phyloP scores from a whole-genome alignment of 768 basidiomycete genomes.

The Leccinum disarticulatum region DNA sequence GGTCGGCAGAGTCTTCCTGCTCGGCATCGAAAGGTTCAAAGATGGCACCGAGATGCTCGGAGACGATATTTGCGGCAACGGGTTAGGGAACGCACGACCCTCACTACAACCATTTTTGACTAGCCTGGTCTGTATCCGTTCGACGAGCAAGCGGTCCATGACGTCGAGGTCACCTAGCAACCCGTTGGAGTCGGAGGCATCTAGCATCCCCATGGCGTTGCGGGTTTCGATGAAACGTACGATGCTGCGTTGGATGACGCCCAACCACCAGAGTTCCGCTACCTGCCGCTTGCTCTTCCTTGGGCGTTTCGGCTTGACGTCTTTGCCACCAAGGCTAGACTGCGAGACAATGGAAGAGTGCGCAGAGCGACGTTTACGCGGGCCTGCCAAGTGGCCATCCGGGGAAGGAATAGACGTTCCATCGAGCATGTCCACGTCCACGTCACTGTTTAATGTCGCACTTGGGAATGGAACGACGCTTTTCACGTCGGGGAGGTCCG shows the following conservation, averaged over 20 bases:
- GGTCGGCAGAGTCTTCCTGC: conserved; percentile 1
- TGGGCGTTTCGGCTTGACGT: conserved; percentile 30
- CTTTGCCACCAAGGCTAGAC: conserved; percentile 12
- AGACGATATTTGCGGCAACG: conserved; percentile 21
- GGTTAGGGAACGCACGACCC: conserved; percentile 18
- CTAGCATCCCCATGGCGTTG: conserved; percentile 1
- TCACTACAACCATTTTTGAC: conserved; percentile 34
- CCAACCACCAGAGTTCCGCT: conserved; percentile 38
- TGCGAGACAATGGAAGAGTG: conserved; percentile 30
- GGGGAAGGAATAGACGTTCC: conserved; percentile 18
- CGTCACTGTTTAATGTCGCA: conserved; percentile 21
- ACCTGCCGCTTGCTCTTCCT: conserved; percentile 33
- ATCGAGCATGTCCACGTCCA: conserved; percentile 30
- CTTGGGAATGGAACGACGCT: conserved; percentile 41
- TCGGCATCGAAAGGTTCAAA: conserved; percentile 17
- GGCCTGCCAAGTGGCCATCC: not conserved
- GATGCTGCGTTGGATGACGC: conserved; percentile 38
- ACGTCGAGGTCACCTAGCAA: conserved; percentile 15
- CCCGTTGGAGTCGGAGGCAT: conserved; percentile 2
- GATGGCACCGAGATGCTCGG: conserved; percentile 26
- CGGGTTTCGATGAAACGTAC: conserved; percentile 22
- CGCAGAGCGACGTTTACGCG: conserved; percentile 36
- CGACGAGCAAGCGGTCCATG: conserved; percentile 35
- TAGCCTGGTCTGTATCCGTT: conserved; percentile 34
- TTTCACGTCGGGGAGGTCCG: conserved; percentile 30